phyloP scores from a whole-genome alignment of 1,284 basidiomycete species.

The Paramarasmius palmivorus region DNA sequence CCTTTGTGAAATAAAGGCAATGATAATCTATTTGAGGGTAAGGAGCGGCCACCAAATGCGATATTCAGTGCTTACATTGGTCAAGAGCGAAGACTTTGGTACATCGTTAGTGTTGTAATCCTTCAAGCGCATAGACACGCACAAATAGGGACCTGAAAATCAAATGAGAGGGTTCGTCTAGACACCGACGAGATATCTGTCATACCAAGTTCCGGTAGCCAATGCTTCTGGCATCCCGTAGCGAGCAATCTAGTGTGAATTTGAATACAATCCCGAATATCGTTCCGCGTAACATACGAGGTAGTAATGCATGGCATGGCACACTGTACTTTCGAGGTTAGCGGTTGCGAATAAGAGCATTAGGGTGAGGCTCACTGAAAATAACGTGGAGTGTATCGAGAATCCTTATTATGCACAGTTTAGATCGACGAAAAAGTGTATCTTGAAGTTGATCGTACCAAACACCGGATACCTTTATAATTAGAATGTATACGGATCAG shows the following conservation, averaged over 20 bases:
- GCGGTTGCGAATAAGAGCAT: neutral
- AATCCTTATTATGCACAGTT: slow-evolving; percentile 25
- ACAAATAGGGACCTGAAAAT: slow-evolving; percentile 4
- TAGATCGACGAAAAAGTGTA: neutral
- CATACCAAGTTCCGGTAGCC: slow-evolving; percentile 25
- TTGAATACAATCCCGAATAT: neutral
- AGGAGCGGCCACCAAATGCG: neutral
- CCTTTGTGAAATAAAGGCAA: slow-evolving; percentile 39
- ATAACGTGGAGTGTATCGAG: slow-evolving; percentile 41
- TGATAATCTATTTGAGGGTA: slow-evolving; percentile 9
- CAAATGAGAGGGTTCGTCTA: neutral
- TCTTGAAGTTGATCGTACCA: slow-evolving; percentile 16
- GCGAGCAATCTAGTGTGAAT: neutral
- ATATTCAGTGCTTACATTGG: neutral
- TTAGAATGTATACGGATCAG: too few relatives aligned
- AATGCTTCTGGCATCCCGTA: slow-evolving; percentile 2
- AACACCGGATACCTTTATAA: slow-evolving; percentile 21
- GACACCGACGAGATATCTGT: too few relatives aligned
- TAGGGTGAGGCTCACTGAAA: slow-evolving; percentile 32
- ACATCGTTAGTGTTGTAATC: neutral
- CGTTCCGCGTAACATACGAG: slow-evolving; percentile 28
- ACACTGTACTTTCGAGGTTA: slow-evolving; percentile 28
- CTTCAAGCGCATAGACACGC: neutral
- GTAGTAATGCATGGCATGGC: slow-evolving; percentile 40
- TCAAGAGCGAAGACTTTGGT: neutral